Evolutionary conservation across 2,329 filamentous ascomycete species (phyloP).

Genomic region (Beauveria bassiana): DNA sequence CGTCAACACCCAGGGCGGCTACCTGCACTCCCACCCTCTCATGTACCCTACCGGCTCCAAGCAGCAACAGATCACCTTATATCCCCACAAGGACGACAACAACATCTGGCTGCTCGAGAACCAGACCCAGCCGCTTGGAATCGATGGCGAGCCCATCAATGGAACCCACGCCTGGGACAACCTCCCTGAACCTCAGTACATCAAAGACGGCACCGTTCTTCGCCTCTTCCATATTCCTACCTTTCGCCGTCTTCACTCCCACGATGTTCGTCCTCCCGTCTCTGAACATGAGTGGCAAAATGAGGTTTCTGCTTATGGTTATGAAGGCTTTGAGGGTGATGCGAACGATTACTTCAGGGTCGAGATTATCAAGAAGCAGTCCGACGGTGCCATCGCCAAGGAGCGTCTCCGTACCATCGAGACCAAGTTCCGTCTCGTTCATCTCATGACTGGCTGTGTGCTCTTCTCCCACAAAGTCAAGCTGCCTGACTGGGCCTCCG

Average conservation of each 20-base stretch:
- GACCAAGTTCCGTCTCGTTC: constrained; percentile 90
- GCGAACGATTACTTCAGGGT: constrained; percentile 94
- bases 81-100: constrained; percentile 98
- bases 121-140: constrained; percentile 79
- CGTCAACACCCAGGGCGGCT: constrained; percentile 95
- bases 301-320: constrained; percentile 93
- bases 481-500: constrained; percentile 93
- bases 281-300: constrained; percentile 91
- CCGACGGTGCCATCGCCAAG: constrained; percentile 70
- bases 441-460: constrained; percentile 93
- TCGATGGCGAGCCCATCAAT: constrained; percentile 67
- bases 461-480: constrained; percentile 99
- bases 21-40: constrained; percentile 90
- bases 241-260: constrained; percentile 86
- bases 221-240: constrained; percentile 79
- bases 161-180: constrained; percentile 81
- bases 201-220: constrained; percentile 74
- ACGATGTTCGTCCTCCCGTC: constrained; percentile 82
- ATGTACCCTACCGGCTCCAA: constrained; percentile 98
- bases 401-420: constrained; percentile 85
- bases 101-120: constrained; percentile 94
- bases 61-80: constrained; percentile 97
- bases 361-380: constrained; percentile 89
- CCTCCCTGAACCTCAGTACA: constrained; percentile 54
- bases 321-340: constrained; percentile 92